Evolutionary conservation across 257 asterid species (phyloP), one percentile per base, ranked within the genome.

Genomic region (Nicotiana tabacum): DNA sequence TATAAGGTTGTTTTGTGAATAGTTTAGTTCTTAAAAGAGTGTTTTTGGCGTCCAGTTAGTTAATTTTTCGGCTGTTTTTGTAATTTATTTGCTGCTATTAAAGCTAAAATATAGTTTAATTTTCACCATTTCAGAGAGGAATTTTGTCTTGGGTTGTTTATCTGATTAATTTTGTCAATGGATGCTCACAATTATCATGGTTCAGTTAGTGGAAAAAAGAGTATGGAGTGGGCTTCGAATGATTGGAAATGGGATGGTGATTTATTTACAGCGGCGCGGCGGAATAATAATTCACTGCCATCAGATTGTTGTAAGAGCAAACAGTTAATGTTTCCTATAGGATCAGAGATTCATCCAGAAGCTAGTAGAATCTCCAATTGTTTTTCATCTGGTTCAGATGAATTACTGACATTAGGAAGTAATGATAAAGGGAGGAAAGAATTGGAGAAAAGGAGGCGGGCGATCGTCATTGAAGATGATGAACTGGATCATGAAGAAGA

Each of bases 221-320:
- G 82, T 37, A 48, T 81, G 81, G 99, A 96, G 57, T 96, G 98
- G 98, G 97, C 90, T 89, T 88, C 89, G 89, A 96, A 88, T 86
- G 95, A 91, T 9, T 96, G 98, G 98, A 90, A 82, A 79, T 96
- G 99, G 99, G 99, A 96, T 83, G 97, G 99, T 13, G 98, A 94
- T 89, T 43, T 88, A 67, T 93, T 90, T 33, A 74, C 82, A 56
- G 99, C 95, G 74, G 53, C 94, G 57, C 97, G 92, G 16, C 77
- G 90, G 48, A 89, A 86, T 43, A 43, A 43, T 9, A 43, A 8
- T 85, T 58, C 90, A 18, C 82, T 66, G 21, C 90, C 97, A 6
- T 83, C 91, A 12, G 97, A 92, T 90, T 90, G 92, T 89, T 90
- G 93, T 85, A 86, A 84, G 80, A 92, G 91, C 74, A 85, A 88